Conservation (phyloP, 2,329 filamentous ascomycete genomes). For the Aspergillus sergii region DNA sequence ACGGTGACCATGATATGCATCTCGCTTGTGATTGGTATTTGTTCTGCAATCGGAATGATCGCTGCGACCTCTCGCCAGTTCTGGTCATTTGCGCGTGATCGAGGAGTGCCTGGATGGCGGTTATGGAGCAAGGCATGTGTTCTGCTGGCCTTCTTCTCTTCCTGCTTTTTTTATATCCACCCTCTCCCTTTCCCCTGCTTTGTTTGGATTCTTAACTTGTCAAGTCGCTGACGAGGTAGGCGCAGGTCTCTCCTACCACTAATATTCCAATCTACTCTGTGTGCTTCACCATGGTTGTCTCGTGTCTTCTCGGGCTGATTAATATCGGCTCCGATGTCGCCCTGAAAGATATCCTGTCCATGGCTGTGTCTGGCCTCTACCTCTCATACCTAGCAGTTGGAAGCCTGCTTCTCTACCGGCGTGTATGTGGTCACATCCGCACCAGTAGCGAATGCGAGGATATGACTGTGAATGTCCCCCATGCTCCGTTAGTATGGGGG, state of each 20-base stretch:
- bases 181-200: too few species aligned
- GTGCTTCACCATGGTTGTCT: slow-evolving; percentile 17
- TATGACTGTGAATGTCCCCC: background rate
- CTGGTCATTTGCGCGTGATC: slow-evolving; percentile 43
- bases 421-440: slow-evolving; percentile 36
- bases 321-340: slow-evolving; percentile 54
- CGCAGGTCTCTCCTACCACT: too few species aligned
- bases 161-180: too few species aligned
- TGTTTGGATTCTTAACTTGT: too few species aligned
- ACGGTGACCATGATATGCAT: slow-evolving; percentile 33
- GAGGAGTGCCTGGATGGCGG: slow-evolving; percentile 35
- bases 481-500: background rate
- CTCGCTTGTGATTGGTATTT: slow-evolving; percentile 23
- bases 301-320: slow-evolving; percentile 48
- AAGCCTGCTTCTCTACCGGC: slow-evolving; percentile 46
- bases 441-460: background rate
- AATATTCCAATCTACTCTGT: too few species aligned
- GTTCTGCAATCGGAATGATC: slow-evolving; percentile 34
- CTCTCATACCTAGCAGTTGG: slow-evolving; percentile 54
- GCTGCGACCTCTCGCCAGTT: slow-evolving; percentile 37
- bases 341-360: slow-evolving; percentile 53
- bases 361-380: slow-evolving; percentile 50
- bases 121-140: slow-evolving; percentile 2
- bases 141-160: too few species aligned
- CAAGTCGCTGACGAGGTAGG: too few species aligned